Evolutionary conservation across 2,329 filamentous ascomycete species (phyloP), one percentile per base, ranked within the genome.

Genomic region (Diplodia sapinea): DNA sequence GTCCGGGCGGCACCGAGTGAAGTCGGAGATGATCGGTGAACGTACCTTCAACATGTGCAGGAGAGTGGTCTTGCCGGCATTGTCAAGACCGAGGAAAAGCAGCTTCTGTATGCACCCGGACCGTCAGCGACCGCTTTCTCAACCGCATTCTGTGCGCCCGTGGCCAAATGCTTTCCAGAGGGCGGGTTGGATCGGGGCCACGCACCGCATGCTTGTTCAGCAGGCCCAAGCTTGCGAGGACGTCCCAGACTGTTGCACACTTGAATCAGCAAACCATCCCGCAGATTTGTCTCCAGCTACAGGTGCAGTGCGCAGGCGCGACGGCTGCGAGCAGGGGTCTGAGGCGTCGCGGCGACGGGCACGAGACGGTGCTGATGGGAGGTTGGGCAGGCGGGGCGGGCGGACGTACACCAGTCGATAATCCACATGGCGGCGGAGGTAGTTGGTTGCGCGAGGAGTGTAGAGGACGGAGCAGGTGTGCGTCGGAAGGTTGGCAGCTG

Each of bases 1-100:
- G 59, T 51, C 43, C 59, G n/a, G 57, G 40, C 43, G 43, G 8
- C 11, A 29, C 43, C 57, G 31, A 36, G 26, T 26, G 13, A 23
- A 12, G 47, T 38, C 11, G 20, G 12, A 47, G 29, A 55, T 65
- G 13, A 20, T 12, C 2, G 50, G 50, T 23, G 33, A 23, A 50
- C 66, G 50, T 67, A 67, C 66, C 91, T 97, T 97, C 81, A 97
- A 81, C 93, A 96, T 96, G 82, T 97, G 93, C 79, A 97, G 83
- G 72, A 97, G 84, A 57, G 93, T 96, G 65, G 93, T 97, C 87
- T 97, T 97, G 82, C 93, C 93, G 62, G 93, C 93, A 84, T 96
- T 96, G 80, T 96, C 93, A 70, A 96, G 89, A 74, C 93, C 93
- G 70, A 96, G 89, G 83, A 97, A 96, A 62, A 78, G 74, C 23